phyloP scores from a whole-genome alignment of 768 basidiomycete species.

The Dacryopinax spathularia region DNA sequence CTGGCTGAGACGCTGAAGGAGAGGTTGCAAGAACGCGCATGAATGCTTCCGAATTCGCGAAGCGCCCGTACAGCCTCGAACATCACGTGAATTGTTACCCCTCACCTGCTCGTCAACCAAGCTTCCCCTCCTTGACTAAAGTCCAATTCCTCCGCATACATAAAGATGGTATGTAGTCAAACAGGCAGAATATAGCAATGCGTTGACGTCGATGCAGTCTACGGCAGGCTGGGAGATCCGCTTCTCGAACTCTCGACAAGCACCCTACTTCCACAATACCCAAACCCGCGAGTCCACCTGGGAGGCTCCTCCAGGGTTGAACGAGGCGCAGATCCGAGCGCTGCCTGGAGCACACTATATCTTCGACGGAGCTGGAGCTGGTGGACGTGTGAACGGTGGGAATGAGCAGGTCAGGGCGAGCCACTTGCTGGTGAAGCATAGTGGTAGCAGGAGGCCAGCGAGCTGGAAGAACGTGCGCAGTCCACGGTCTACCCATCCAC shows the following conservation, averaged over 20 bases:
- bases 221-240: constrained; percentile 61
- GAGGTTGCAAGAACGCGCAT: too few species aligned
- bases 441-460: constrained; percentile 26
- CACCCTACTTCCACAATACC: constrained; percentile 82
- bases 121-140: too few species aligned
- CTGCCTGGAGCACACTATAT: constrained; percentile 59
- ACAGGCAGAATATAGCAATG: too few species aligned
- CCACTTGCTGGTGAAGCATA: constrained; percentile 87
- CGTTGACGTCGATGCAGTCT: too few species aligned
- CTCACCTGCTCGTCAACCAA: too few species aligned
- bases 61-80: too few species aligned
- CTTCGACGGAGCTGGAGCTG: constrained; percentile 15
- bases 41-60: too few species aligned
- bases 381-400: constrained; percentile 25
- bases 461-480: constrained; percentile 32
- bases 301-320: constrained; percentile 54
- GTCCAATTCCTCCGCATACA: too few species aligned
- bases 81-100: too few species aligned
- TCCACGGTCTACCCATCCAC: background rate
- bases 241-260: constrained; percentile 57
- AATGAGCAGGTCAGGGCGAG: constrained; percentile 70
- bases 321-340: constrained; percentile 41
- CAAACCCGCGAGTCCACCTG: constrained; percentile 59
- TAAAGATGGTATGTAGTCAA: too few species aligned
- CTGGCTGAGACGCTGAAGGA: too few species aligned